Conservation (phyloP, 2,329 filamentous ascomycete genomes). For the Epichloe scottii region DNA sequence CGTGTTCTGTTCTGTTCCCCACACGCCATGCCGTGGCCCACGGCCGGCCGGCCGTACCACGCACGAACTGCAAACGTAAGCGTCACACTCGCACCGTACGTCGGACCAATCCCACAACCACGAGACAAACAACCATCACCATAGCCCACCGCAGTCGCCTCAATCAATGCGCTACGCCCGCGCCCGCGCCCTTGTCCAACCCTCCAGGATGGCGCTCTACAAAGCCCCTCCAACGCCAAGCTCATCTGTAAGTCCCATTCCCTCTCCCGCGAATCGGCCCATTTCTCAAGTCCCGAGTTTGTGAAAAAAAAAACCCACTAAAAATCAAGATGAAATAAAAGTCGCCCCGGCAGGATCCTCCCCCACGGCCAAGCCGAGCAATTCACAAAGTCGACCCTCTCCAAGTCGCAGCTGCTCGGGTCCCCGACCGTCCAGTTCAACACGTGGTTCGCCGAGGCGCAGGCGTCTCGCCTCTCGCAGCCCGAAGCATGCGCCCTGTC, state of each 20-base stretch:
- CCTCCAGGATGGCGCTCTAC: slow-evolving; percentile 32
- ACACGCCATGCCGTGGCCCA: too few species aligned
- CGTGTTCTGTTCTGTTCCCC: too few species aligned
- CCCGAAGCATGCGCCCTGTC: slow-evolving; percentile 84
- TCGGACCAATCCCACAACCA: too few species aligned
- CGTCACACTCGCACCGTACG: too few species aligned
- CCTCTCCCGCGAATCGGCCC: neutral
- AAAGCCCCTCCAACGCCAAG: slow-evolving; percentile 20
- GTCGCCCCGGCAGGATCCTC: slow-evolving; percentile 53
- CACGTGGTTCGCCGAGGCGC: slow-evolving; percentile 71
- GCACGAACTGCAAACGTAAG: too few species aligned
- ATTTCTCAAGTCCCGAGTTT: too few species aligned
- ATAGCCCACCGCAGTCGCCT: neutral
- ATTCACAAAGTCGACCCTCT: slow-evolving; percentile 54
- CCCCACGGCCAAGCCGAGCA: slow-evolving; percentile 56
- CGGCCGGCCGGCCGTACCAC: too few species aligned
- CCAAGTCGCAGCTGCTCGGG: slow-evolving; percentile 45
- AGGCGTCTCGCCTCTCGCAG: slow-evolving; percentile 47
- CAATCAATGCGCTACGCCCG: slow-evolving; percentile 12
- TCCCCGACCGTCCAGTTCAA: slow-evolving; percentile 76
- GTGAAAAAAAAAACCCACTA: too few species aligned
- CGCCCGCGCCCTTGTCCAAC: slow-evolving; percentile 10
- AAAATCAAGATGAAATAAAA: slow-evolving; percentile 10
- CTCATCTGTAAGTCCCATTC: slow-evolving; percentile 33
- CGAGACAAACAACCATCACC: neutral